A percentile compares a stretch with the other conserved stretches of the same genome.
phyloP scores from a whole-genome alignment of 768 basidiomycete genomes.

The Russula sp. region DNA sequence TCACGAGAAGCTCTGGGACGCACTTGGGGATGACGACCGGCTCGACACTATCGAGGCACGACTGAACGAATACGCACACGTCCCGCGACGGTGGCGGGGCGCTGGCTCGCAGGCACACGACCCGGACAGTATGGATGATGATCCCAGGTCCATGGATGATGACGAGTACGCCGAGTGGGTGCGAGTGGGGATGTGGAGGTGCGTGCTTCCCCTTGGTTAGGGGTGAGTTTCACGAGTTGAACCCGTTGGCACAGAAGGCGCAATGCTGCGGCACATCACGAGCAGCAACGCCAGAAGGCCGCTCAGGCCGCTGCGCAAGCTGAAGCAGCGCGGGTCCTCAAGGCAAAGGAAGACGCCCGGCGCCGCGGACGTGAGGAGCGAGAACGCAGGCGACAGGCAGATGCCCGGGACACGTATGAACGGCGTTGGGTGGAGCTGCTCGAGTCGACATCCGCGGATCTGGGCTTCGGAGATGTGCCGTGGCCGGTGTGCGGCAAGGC shows the following conservation, averaged over 20 bases:
- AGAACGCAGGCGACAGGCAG: slow-evolving; percentile 38
- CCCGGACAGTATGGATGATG: slow-evolving; percentile 32
- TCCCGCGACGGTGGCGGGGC: slow-evolving; percentile 65
- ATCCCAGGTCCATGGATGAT: slow-evolving; percentile 61
- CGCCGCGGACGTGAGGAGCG: slow-evolving; percentile 43
- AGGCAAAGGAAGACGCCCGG: slow-evolving; percentile 47
- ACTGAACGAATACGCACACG: slow-evolving; percentile 62
- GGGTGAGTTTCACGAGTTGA: neutral
- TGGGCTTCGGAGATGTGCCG: slow-evolving; percentile 51
- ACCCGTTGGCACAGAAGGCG: slow-evolving; percentile 44
- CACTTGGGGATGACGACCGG: slow-evolving; percentile 66
- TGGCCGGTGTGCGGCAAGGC: slow-evolving; percentile 46
- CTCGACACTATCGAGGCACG: slow-evolving; percentile 56
- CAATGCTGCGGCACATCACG: slow-evolving; percentile 60
- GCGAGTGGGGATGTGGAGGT: slow-evolving; percentile 81
- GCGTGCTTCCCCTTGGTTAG: slow-evolving; percentile 24
- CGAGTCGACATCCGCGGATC: slow-evolving; percentile 26
- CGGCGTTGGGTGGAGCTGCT: slow-evolving; percentile 42
- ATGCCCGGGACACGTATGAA: slow-evolving; percentile 53
- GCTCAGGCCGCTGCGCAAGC: slow-evolving; percentile 47
- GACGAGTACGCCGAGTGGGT: slow-evolving; percentile 89
- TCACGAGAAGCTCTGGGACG: slow-evolving; percentile 65
- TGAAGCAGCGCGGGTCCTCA: slow-evolving; percentile 49
- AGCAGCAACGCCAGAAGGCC: slow-evolving; percentile 51
- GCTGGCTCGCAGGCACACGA: slow-evolving; percentile 40